Evolutionary conservation across 2,329 filamentous ascomycete genomes (phyloP).

Genomic region (Ophiocordyceps camponoti-saundersi): DNA sequence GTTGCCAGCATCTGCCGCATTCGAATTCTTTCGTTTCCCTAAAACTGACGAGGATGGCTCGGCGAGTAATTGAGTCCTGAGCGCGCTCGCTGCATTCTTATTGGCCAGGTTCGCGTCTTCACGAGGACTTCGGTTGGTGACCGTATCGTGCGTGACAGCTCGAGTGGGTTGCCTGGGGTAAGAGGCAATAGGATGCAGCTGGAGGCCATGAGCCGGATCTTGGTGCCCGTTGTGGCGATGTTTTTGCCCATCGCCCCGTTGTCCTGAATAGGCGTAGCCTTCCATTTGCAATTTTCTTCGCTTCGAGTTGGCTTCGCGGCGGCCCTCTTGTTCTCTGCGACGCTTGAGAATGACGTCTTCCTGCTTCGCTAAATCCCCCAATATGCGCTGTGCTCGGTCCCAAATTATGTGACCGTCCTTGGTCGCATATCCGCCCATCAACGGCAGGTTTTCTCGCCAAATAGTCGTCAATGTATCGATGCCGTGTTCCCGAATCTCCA

Average conservation of each 20-base stretch:
- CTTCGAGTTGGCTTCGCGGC: slow-evolving; percentile 63
- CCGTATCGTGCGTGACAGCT: slow-evolving; percentile 69
- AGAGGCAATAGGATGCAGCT: slow-evolving; percentile 23
- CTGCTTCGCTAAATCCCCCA: slow-evolving; percentile 76
- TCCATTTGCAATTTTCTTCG: slow-evolving; percentile 58
- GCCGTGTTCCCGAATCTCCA: slow-evolving; percentile 92
- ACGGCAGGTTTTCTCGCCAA: slow-evolving; percentile 81
- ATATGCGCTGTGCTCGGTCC: slow-evolving; percentile 69
- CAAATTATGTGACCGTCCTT: slow-evolving; percentile 89
- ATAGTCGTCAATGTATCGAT: slow-evolving; percentile 95
- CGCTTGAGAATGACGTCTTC: slow-evolving; percentile 88
- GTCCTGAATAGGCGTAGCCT: slow-evolving; percentile 13
- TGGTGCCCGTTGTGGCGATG: slow-evolving; percentile 15
- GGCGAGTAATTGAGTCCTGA: slow-evolving; percentile 63
- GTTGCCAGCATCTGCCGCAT: slow-evolving; percentile 43
- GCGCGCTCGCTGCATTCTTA: slow-evolving; percentile 78
- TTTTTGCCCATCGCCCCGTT: slow-evolving; percentile 4
- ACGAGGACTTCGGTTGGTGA: slow-evolving; percentile 54
- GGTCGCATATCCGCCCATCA: slow-evolving; percentile 91
- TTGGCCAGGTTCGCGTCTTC: slow-evolving; percentile 66
- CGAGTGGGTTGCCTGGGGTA: slow-evolving; percentile 36
- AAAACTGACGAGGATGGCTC: slow-evolving; percentile 25
- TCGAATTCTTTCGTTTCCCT: slow-evolving; percentile 63
- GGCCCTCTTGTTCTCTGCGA: slow-evolving; percentile 72
- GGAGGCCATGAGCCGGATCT: slow-evolving; percentile 14